A percentile compares a stretch with the other conserved stretches of the same genome.
phyloP scores from a whole-genome alignment of 768 basidiomycete species.

The Amanita rubescens region DNA sequence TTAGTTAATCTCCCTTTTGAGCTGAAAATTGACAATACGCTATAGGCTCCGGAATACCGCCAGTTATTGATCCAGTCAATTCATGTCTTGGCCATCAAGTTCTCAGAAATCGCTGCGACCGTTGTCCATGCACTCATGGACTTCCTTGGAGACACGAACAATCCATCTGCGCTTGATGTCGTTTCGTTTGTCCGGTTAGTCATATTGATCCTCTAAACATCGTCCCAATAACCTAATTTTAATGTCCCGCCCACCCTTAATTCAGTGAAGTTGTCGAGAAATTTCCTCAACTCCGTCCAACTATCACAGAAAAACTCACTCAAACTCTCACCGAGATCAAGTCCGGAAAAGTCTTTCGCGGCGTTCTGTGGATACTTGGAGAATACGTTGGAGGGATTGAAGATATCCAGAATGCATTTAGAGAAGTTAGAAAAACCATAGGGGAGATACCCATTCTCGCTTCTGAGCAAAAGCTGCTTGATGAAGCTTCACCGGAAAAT shows the following conservation, averaged over 20 bases:
- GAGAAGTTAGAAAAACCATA: conserved; percentile 74
- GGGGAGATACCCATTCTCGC: conserved; percentile 98
- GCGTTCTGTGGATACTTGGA: conserved; percentile 96
- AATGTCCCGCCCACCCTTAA: neutral
- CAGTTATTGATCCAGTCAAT: conserved; percentile 97
- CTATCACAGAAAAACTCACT: conserved; percentile 82
- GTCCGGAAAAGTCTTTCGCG: conserved; percentile 94
- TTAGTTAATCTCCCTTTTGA: neutral
- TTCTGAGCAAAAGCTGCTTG: conserved; percentile 75
- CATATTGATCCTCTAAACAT: neutral
- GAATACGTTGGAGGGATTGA: conserved; percentile 72
- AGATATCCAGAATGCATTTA: conserved; percentile 69
- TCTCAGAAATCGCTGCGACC: conserved; percentile 93
- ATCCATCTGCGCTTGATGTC: conserved; percentile 92
- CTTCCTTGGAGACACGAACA: conserved; percentile 91
- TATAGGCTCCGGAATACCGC: conserved; percentile 88
- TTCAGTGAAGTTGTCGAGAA: conserved; percentile 92
- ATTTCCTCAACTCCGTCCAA: conserved; percentile 78
- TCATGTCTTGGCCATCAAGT: conserved; percentile 92
- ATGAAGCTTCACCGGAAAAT: conserved; percentile 52
- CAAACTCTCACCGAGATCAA: conserved; percentile 81
- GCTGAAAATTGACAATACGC: neutral
- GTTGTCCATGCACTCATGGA: conserved; percentile 93
- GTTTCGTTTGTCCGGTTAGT: conserved; percentile 56
- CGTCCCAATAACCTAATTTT: neutral